Percentiles rank a stretch among this genome's conserved stretches.
Evolutionary conservation across 306 rosid genomes (phyloP).

Genomic region (Castanea sativa): DNA sequence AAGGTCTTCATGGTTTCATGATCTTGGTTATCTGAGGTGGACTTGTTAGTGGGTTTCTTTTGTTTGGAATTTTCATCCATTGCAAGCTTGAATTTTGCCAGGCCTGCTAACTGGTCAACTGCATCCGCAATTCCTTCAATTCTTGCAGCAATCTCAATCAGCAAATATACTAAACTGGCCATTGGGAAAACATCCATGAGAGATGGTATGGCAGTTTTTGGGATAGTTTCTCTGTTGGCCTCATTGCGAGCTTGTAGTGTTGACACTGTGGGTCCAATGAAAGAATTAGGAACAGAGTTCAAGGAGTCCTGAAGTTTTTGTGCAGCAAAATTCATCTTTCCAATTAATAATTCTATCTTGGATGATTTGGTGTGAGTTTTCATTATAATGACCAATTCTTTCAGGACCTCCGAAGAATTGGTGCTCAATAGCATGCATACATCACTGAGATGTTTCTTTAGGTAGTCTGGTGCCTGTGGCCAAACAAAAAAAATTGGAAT

Average conservation of each 20-base stretch:
- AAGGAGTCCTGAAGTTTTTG: slow-evolving; percentile 34
- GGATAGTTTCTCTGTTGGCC: background rate
- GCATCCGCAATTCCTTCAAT: slow-evolving; percentile 29
- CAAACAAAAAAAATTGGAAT: background rate
- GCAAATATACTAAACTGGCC: slow-evolving; percentile 34
- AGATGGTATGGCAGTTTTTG: slow-evolving; percentile 1
- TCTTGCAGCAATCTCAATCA: slow-evolving; percentile 35
- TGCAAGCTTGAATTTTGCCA: slow-evolving; percentile 24
- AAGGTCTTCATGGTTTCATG: slow-evolving; percentile 9
- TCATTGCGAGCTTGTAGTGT: slow-evolving; percentile 6
- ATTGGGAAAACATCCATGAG: slow-evolving; percentile 38
- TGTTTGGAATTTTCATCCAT: slow-evolving; percentile 12
- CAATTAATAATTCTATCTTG: slow-evolving; percentile 23
- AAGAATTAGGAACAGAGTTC: slow-evolving; percentile 29
- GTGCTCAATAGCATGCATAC: slow-evolving; percentile 32
- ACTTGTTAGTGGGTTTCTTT: slow-evolving; percentile 5
- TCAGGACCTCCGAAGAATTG: slow-evolving; percentile 31
- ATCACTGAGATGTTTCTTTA: slow-evolving; percentile 31
- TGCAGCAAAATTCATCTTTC: slow-evolving; percentile 36
- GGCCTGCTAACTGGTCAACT: slow-evolving; percentile 33
- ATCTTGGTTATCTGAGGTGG: background rate
- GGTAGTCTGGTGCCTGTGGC: slow-evolving; percentile 35
- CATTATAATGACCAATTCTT: slow-evolving; percentile 31
- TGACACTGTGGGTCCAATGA: slow-evolving; percentile 7
- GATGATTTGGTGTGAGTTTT: slow-evolving; percentile 43